Evolutionary conservation across 768 basidiomycete genomes (phyloP).

Genomic region (Sistotremastrum suecicum): DNA sequence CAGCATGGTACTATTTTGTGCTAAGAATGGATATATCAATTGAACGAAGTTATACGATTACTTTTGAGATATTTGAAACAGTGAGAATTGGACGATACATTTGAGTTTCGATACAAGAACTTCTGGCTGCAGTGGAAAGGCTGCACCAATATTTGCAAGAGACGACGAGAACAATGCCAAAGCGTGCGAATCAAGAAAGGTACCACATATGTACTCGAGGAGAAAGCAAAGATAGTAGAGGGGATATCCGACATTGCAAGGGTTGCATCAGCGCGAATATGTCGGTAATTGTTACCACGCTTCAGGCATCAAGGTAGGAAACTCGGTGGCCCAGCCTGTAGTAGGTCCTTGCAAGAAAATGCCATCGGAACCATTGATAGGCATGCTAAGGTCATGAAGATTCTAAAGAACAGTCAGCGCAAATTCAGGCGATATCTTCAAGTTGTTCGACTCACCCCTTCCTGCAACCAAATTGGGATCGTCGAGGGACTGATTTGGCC

Average conservation of each 20-base stretch:
- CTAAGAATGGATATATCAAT: background rate
- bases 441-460: constrained; percentile 43
- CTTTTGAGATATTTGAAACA: too few relatives aligned
- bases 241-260: background rate
- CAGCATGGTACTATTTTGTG: background rate
- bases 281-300: constrained; percentile 45
- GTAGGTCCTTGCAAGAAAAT: constrained; percentile 69
- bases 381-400: constrained; percentile 77
- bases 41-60: too few relatives aligned
- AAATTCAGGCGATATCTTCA: constrained; percentile 1
- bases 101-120: too few relatives aligned
- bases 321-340: constrained; percentile 60
- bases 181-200: background rate
- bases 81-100: too few relatives aligned
- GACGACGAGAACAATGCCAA: constrained; percentile 3
- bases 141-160: background rate
- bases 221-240: constrained; percentile 1
- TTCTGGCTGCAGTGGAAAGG: background rate
- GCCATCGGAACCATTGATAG: constrained; percentile 83
- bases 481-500: constrained; percentile 63
- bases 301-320: constrained; percentile 55
- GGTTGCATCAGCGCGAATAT: background rate
- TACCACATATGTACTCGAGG: constrained; percentile 2
- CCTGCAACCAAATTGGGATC: constrained; percentile 87
- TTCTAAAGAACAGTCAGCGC: constrained; percentile 33